Evolutionary conservation across 176 grass and related monocot species (phyloP), one percentile per base, ranked within the genome.

Genomic region (Chloris gayana): DNA sequence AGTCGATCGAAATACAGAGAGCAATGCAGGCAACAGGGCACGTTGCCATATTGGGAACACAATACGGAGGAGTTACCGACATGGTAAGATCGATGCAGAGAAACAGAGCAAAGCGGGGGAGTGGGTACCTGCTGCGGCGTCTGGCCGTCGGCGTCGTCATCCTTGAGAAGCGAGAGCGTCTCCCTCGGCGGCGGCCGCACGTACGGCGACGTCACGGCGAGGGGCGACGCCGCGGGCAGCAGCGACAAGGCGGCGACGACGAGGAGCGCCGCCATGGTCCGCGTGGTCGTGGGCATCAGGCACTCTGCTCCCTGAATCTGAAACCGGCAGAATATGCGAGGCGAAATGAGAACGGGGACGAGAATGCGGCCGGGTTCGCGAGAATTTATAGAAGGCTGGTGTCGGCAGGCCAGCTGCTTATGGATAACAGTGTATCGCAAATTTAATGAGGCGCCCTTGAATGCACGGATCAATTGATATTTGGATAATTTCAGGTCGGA

Each of bases 121-220:
- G 21, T 4, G 7, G 8, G 41, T 81, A 94, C 91, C 86, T 94
- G 92, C 60, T 87, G 83, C 5, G 92, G 88, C 25, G 88, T 89
- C 80, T 46, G 74, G 24, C 76, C 86, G 25, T 54, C 83, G 60
- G 65, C 70, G 71, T 61, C 91, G 82, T 21, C 80, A 18, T 75
- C 80, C 44, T 15, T 17, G 42, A 7, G 69, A 19, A 88, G 58
- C 17, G 78, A 72, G 64, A 93, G 61, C 49, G 79, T 63, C 38
- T 35, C 49, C 76, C 79, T 83, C 9, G 82, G 46, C 69, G 22
- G 5, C 29, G 91, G 87, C 6, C 91, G 84, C 63, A 76, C 74
- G 70, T 93, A 93, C 64, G 85, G 63, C 37, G 75, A 80, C 3
- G 90, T 84, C 26, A 70, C 82, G 76, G 82, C 82, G 64, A 80